Percentiles rank a stretch among this genome's conserved stretches.
phyloP scores from a whole-genome alignment of 176 grass and related monocot species.

The Aegilops sharonensis region DNA sequence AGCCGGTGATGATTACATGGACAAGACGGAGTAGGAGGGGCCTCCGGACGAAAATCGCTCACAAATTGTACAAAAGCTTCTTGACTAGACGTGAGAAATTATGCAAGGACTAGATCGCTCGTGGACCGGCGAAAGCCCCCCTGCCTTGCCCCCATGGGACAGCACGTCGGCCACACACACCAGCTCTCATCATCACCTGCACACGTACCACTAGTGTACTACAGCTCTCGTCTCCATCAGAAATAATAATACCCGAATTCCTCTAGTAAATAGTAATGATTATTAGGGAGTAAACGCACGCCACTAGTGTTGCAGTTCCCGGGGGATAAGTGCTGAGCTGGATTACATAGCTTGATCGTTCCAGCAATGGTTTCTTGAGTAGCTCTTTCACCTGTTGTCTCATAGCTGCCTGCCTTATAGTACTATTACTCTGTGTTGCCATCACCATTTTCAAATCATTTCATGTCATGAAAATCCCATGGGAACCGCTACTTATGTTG shows the following conservation, averaged over 20 bases:
- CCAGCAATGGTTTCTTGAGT: conserved; percentile 2
- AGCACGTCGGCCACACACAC: conserved; percentile 20
- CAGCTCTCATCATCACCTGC: neutral
- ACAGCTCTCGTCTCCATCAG: conserved; percentile 22
- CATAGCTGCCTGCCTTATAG: conserved; percentile 4
- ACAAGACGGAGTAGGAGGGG: neutral
- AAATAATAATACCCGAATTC: neutral
- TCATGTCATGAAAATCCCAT: neutral
- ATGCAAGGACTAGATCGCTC: conserved; percentile 7
- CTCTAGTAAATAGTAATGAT: neutral
- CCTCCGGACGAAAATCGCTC: neutral
- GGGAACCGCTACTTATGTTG: neutral
- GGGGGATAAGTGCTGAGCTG: conserved; percentile 59
- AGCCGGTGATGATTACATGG: neutral
- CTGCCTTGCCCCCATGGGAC: conserved; percentile 3
- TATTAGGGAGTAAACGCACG: neutral
- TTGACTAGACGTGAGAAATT: conserved; percentile 15
- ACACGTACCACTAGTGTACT: neutral
- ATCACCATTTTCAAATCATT: conserved; percentile 18
- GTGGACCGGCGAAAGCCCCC: conserved; percentile 22
- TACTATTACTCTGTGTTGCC: conserved; percentile 19
- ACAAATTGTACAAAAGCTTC: neutral
- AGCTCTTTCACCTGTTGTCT: neutral
- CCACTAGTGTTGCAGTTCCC: conserved; percentile 19
- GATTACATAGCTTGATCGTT: conserved; percentile 13